These are phyloP conservation scores for Aspergillus hortae DNA, from an alignment of 2,329 filamentous ascomycete species.

Conservation along the genomic window DNA sequence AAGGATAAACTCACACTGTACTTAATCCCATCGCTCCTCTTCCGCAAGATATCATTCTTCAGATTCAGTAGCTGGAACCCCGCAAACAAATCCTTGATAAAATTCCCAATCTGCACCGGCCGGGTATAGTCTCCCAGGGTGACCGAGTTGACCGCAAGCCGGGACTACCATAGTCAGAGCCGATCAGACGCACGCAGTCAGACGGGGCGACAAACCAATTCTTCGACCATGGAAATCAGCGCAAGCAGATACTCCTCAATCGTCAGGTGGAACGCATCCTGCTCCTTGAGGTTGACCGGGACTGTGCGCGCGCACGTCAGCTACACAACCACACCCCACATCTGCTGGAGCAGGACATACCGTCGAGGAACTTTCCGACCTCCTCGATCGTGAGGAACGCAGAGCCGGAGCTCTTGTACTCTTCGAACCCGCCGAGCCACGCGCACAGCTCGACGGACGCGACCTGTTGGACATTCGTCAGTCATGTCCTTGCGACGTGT, in stretches of 20 bases:
- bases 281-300: slow-evolving; percentile 84
- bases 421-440: slow-evolving; percentile 74
- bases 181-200: background rate
- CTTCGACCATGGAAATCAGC: slow-evolving; percentile 81
- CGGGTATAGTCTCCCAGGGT: slow-evolving; percentile 84
- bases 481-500: background rate
- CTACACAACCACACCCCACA: slow-evolving; percentile 3
- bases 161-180: slow-evolving; percentile 48
- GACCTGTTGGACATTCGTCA: slow-evolving; percentile 37
- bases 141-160: slow-evolving; percentile 90
- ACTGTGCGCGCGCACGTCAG: slow-evolving; percentile 49
- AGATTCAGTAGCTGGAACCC: slow-evolving; percentile 97
- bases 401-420: slow-evolving; percentile 53
- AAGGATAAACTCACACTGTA: slow-evolving; percentile 58
- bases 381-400: slow-evolving; percentile 84
- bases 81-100: slow-evolving; percentile 92
- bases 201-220: slow-evolving; percentile 55
- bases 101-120: slow-evolving; percentile 81
- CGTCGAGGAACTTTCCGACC: slow-evolving; percentile 71
- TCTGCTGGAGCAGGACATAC: slow-evolving; percentile 46
- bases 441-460: slow-evolving; percentile 60
- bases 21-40: slow-evolving; percentile 89
- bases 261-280: slow-evolving; percentile 88
- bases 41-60: slow-evolving; percentile 89
- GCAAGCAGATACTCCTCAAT: slow-evolving; percentile 96